Evolutionary conservation across 2,329 filamentous ascomycete species (phyloP), one percentile per base, ranked within the genome.

Genomic region (Torrubiella hemipterigena): DNA sequence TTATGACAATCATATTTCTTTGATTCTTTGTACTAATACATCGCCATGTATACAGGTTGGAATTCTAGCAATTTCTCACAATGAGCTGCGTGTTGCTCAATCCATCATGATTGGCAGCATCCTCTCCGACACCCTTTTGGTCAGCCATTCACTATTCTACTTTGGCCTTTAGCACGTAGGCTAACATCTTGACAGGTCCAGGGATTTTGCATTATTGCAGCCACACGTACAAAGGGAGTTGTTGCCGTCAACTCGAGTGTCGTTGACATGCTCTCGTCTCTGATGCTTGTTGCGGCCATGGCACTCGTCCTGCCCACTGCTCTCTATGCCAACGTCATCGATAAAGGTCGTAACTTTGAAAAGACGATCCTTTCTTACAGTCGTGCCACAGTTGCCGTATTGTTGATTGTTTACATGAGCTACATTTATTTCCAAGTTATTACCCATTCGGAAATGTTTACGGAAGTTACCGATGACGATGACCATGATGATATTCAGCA

Each of bases 101-200:
- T 40, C 38, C 11, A 32, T 24, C 27, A 40, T 40, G 38, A 32
- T 40, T 21, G 38, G 38, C 30, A 40, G 38, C 26, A 40, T 40
- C 27, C 35, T 40, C 21, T 38, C 36, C 13, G 38, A 40, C 29
- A 40, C 38, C 23, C 26, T 40, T 11, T 26, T 40, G 17, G 38
- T 40, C n/a, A n/a, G n/a, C n/a, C n/a, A n/a, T n/a, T n/a, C n/a
- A n/a, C 8, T 8, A 17, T 20, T n/a, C 7, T 16, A 17, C 16
- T 20, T n/a, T n/a, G n/a, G n/a, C n/a, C n/a, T n/a, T n/a, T n/a
- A n/a, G n/a, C n/a, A n/a, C n/a, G n/a, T n/a, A n/a, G n/a, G n/a
- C 24, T n/a, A 6, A 13, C 8, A 6, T 15, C 21, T 20, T 26
- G 10, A 9, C 23, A 37, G 35, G 35, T 37, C n/a, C 38, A 40